Conservation (phyloP, 495 filamentous ascomycete species). For the Aspergillus campestris region DNA sequence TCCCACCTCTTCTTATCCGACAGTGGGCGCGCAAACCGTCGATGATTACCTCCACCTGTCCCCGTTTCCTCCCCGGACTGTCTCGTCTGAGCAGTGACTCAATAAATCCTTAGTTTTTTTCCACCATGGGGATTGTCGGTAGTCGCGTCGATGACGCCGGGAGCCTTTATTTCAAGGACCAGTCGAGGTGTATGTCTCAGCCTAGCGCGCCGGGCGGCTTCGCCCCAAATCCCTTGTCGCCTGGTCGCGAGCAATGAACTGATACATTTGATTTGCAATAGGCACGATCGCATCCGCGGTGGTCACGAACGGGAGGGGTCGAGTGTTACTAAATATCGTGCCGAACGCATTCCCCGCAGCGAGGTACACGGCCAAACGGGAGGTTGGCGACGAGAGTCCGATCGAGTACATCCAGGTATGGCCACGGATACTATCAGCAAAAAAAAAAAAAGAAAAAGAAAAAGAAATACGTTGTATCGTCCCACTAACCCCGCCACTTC, state of each 20-base stretch:
- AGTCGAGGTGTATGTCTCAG: conserved; percentile 65
- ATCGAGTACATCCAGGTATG: conserved; percentile 88
- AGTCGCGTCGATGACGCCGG: conserved; percentile 85
- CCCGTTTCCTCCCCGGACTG: conserved; percentile 22
- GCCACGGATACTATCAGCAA: too few relatives aligned
- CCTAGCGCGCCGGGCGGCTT: not conserved
- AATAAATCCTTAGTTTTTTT: conserved; percentile 10
- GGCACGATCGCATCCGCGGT: conserved; percentile 78
- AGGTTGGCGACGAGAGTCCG: conserved; percentile 61
- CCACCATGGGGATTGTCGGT: conserved; percentile 82
- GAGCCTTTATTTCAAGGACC: conserved; percentile 78
- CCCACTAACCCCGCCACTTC: not conserved
- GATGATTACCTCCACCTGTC: conserved; percentile 28
- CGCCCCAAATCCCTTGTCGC: not conserved
- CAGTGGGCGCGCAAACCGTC: conserved; percentile 23
- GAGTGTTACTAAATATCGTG: conserved; percentile 64
- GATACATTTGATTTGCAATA: conserved; percentile 25
- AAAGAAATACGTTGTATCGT: too few relatives aligned
- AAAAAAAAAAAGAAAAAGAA: too few relatives aligned
- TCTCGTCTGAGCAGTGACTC: conserved; percentile 25
- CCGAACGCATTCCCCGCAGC: conserved; percentile 87
- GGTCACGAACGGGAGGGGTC: conserved; percentile 68
- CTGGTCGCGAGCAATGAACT: conserved; percentile 3
- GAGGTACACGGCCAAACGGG: conserved; percentile 66
- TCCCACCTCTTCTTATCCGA: conserved; percentile 13